Conservation (phyloP, 768 basidiomycete species). For the Macrocybe gigantea region DNA sequence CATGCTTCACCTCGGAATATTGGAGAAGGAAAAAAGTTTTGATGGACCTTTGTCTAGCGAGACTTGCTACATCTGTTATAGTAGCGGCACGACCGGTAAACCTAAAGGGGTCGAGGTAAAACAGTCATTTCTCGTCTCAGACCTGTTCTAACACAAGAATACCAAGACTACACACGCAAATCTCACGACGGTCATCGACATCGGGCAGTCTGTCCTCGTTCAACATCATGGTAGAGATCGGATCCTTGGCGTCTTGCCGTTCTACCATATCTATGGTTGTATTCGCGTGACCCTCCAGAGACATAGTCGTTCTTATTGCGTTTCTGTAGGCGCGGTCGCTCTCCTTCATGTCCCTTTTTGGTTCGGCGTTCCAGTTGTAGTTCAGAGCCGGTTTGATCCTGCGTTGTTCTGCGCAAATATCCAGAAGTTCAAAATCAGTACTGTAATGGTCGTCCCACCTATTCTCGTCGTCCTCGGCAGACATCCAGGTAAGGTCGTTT, state of each 20-base stretch:
- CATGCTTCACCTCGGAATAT: constrained; percentile 42
- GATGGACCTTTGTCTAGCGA: constrained; percentile 47
- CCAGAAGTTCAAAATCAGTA: constrained; percentile 56
- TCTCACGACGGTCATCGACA: constrained; percentile 52
- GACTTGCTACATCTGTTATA: constrained; percentile 63
- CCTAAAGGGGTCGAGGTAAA: constrained; percentile 62
- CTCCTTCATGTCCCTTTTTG: constrained; percentile 53
- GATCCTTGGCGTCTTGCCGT: constrained; percentile 61
- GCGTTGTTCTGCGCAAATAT: constrained; percentile 59
- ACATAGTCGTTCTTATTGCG: neutral
- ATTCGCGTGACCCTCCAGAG: neutral
- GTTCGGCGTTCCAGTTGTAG: constrained; percentile 42
- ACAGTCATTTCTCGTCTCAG: neutral
- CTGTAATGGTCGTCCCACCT: constrained; percentile 68
- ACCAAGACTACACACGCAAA: constrained; percentile 62
- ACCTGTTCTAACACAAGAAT: neutral
- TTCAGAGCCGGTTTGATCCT: constrained; percentile 72
- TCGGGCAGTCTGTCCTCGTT: constrained; percentile 36
- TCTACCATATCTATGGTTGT: constrained; percentile 40
- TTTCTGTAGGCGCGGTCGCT: constrained; percentile 45
- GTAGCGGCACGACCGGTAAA: constrained; percentile 69
- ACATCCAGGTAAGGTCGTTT: constrained; percentile 47
- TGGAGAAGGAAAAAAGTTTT: constrained; percentile 49
- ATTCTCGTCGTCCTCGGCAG: constrained; percentile 73
- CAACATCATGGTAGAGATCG: constrained; percentile 36